Base-by-base conservation (phyloP, 2,329 filamentous ascomycete genomes). In the Gyromitra esculenta region DNA sequence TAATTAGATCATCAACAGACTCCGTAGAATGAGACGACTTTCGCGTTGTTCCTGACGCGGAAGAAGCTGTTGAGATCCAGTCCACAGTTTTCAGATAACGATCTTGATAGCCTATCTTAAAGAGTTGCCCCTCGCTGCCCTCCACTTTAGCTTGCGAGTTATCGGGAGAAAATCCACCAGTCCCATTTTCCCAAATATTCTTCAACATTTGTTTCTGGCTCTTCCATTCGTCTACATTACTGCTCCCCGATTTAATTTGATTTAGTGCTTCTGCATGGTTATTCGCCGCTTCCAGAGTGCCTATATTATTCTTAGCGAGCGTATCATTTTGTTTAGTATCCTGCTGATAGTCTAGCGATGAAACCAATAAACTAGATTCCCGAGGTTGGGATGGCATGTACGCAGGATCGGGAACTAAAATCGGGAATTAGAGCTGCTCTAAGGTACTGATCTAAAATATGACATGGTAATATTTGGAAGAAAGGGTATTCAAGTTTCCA, bases 361-460 rank as follows among this genome's bases (percentile, higher is more conserved):
- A 35, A 13, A 21, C 56, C n/a, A 35, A 37, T 13, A 25, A 15
- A 37, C 39, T 48, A 1, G 39, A 15, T 35, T 0, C 18, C 35
- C 13, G n/a, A 18, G 39, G 48, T 5, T 13, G 37, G 21, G 43
- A 43, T 39, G 50, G 5, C 11, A 59, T 37, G 21, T 37, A 52
- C n/a, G 31, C 8, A 71, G 66, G 57, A 43, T 59, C 59, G 37
- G 72, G 72, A 69, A 64, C 72, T 75, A 65, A 59, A 71, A 25
- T 15, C 43, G n/a, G 48, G 41, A 59, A 41, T 75, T 75, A 75
- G 72, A 70, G 37, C 31, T 31, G 11, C 35, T 41, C 43, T 31
- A 0, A 31, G 59, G 60, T 11, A 9, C 39, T 18, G 15, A 66
- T 41, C 25, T 66, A 25, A 45, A 57, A 25, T 37, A 6, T n/a